Percentiles rank a stretch among this genome's conserved stretches.
Conservation (phyloP, 352 stramenopile species). For the Phytopythium delawarense region DNA sequence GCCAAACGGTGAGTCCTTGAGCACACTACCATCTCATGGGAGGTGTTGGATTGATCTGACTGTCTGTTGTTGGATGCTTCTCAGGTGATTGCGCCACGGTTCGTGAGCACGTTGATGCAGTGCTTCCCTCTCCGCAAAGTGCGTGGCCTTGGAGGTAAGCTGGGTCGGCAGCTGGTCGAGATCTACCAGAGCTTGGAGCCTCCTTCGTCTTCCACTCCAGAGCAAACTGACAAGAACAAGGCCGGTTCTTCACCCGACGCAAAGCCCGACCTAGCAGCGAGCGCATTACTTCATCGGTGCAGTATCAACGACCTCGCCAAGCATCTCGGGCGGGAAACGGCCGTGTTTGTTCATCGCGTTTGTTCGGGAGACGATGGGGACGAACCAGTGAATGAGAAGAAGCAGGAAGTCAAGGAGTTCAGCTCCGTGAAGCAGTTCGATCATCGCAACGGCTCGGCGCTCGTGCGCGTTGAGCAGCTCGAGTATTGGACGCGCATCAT, state of each 20-base stretch:
- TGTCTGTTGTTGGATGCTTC: background rate
- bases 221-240: background rate
- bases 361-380: slow-evolving; percentile 64
- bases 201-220: background rate
- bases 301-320: slow-evolving; percentile 44
- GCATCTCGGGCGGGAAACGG: slow-evolving; percentile 59
- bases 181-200: slow-evolving; percentile 45
- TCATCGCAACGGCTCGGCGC: slow-evolving; percentile 39
- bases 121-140: slow-evolving; percentile 71
- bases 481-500: slow-evolving; percentile 76
- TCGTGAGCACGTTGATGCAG: slow-evolving; percentile 60
- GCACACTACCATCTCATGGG: background rate
- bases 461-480: slow-evolving; percentile 49
- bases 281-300: slow-evolving; percentile 50
- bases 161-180: slow-evolving; percentile 61
- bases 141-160: slow-evolving; percentile 69
- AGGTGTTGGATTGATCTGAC: background rate
- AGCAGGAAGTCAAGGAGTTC: slow-evolving; percentile 61
- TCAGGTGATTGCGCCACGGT: slow-evolving; percentile 59
- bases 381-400: slow-evolving; percentile 70
- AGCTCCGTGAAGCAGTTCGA: slow-evolving; percentile 79
- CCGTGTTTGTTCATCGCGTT: slow-evolving; percentile 43
- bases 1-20: slow-evolving; percentile 42
- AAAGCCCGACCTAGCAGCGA: slow-evolving; percentile 26
- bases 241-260: slow-evolving; percentile 7